Conservation (phyloP, 495 filamentous ascomycete species). For the Penicillium bialowiezense region DNA sequence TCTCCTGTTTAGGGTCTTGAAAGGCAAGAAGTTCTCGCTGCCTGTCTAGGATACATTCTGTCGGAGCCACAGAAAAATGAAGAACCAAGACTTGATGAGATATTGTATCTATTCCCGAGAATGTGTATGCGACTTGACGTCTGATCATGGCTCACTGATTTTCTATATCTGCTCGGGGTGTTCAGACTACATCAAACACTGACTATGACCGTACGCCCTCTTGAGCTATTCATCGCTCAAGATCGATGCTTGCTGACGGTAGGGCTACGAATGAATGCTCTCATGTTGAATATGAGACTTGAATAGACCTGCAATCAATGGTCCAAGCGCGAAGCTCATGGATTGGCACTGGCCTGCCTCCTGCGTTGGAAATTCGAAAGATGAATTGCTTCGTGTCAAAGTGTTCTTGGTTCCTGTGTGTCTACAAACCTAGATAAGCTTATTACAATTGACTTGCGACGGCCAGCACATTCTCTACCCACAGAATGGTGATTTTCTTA, state of each 20-base stretch:
- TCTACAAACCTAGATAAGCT: background rate
- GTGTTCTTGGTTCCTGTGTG: background rate
- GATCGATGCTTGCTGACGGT: background rate
- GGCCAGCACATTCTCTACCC: background rate
- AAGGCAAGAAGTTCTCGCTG: conserved; percentile 84
- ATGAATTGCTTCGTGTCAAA: background rate
- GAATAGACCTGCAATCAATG: background rate
- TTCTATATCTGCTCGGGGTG: conserved; percentile 2
- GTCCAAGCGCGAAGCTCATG: background rate
- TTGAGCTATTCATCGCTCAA: background rate
- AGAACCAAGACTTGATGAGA: background rate
- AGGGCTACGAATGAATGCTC: conserved; percentile 17
- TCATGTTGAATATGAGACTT: conserved; percentile 1
- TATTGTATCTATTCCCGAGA: too few relatives aligned
- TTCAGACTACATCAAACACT: background rate
- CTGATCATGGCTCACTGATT: background rate
- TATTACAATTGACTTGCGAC: background rate
- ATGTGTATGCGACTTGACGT: too few relatives aligned
- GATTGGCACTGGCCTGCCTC: background rate
- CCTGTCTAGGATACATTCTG: conserved; percentile 56
- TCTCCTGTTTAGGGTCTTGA: conserved; percentile 58
- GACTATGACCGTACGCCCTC: background rate
- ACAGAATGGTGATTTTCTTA: too few relatives aligned
- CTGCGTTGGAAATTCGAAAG: too few relatives aligned
- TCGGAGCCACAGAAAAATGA: background rate